Conservation (phyloP, 2,329 filamentous ascomycete species). For the Colletotrichum agaves region DNA sequence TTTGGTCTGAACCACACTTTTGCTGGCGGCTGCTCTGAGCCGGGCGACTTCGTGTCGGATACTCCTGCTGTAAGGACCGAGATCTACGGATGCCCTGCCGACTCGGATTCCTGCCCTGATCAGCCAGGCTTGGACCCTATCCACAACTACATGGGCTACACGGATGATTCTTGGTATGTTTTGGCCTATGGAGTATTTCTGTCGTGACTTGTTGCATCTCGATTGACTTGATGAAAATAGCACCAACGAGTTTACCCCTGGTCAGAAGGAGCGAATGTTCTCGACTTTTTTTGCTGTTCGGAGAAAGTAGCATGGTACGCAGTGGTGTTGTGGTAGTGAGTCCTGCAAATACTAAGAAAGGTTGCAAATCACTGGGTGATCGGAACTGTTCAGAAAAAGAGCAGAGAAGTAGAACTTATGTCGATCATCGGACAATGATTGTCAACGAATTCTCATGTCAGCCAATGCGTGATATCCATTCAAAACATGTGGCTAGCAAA, state of each 20-base stretch:
- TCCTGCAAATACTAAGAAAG: too few relatives aligned
- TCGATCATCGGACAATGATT: too few relatives aligned
- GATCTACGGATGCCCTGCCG: conserved; percentile 28
- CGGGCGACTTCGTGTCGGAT: conserved; percentile 51
- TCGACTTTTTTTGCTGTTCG: conserved; percentile 25
- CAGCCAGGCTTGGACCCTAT: conserved; percentile 40
- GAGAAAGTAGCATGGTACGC: conserved; percentile 20
- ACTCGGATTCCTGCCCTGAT: conserved; percentile 41
- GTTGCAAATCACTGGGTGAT: too few relatives aligned
- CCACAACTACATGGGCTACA: conserved; percentile 44
- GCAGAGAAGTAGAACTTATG: too few relatives aligned
- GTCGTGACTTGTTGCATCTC: too few relatives aligned
- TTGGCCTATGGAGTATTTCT: too few relatives aligned
- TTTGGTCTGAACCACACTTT: conserved; percentile 57
- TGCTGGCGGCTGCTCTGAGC: conserved; percentile 45
- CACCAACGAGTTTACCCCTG: conserved; percentile 52
- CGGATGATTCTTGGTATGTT: conserved; percentile 47
- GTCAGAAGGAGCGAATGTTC: conserved; percentile 53
- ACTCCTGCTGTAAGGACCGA: conserved; percentile 49
- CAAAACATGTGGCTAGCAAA: too few relatives aligned
- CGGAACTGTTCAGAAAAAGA: too few relatives aligned
- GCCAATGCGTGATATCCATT: too few relatives aligned
- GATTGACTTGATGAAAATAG: neutral
- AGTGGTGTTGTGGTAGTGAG: too few relatives aligned
- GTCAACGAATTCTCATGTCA: too few relatives aligned